Evolutionary conservation across 1,284 basidiomycete species (phyloP), one percentile per base, ranked within the genome.

Genomic region (Quambalaria eucalypti): DNA sequence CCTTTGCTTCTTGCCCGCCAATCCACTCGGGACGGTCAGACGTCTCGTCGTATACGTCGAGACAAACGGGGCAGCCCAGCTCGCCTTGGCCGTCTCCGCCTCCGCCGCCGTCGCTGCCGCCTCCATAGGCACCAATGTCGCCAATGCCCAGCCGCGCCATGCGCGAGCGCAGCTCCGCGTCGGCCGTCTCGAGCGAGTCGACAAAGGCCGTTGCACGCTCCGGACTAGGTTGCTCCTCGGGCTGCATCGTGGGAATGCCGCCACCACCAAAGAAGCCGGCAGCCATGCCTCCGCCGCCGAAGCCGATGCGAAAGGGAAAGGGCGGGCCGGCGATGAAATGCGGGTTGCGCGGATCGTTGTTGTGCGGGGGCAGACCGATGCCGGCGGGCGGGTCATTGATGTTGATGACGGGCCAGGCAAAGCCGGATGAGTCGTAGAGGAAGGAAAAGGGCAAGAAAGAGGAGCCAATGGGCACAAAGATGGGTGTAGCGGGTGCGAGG

Each of bases 71-170:
- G 33, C 72, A 74, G 2, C 72, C 71, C 9, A 64, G 59, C 25
- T 28, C 50, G 30, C 55, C 58, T 9, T 52, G 49, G 16, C 38
- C 52, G 21, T 21, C 36, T 33, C 9, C 31, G 8, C 31, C 31
- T 33, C 9, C 31, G 50, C 50, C 30, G 46, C 3, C 49, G 26
- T 36, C 46, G 2, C 36, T 21, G 7, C n/a, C 40, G 7, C 33
- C 48, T 1, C 46, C 65, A 48, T 65, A 65, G 12, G 57, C 51
- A 29, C 69, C 65, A 29, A 72, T 64, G 48, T 65, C 64, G 16
- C 68, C 64, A 51, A 73, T 60, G 21, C 63, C 65, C 16, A 74
- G 61, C 31, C 65, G 48, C 12, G 61, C 60, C 73, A 74, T 74
- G 14, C 71, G 60, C 16, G 52, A 47, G 2, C 73, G 66, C n/a